Evolutionary conservation across 2,329 filamentous ascomycete genomes (phyloP).

Genomic region (Xylariaceae sp.): DNA sequence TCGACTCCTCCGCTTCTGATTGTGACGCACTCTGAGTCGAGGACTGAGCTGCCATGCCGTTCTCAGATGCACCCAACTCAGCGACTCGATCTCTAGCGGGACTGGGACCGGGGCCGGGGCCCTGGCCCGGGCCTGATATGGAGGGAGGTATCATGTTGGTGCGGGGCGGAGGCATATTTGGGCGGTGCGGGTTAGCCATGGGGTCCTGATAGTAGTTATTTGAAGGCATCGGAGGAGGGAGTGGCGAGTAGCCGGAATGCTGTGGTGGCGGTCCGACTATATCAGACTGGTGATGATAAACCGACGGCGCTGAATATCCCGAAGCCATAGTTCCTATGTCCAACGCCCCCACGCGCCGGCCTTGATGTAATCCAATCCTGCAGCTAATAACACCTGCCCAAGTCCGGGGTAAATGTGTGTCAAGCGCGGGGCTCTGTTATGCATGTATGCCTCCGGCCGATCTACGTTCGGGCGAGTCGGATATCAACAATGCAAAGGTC

Average conservation of each 20-base stretch:
- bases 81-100: conserved; percentile 26
- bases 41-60: conserved; percentile 24
- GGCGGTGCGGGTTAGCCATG: conserved; percentile 30
- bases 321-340: conserved; percentile 29
- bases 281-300: conserved; percentile 31
- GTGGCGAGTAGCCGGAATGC: conserved; percentile 30
- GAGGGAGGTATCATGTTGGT: conserved; percentile 30
- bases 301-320: conserved; percentile 31
- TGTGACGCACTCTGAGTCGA: conserved; percentile 24
- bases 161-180: conserved; percentile 32
- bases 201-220: conserved; percentile 30
- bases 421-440: conserved; percentile 6
- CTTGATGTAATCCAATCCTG: conserved; percentile 14
- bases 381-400: conserved; percentile 4
- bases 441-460: conserved; percentile 6
- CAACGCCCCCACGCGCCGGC: conserved; percentile 9
- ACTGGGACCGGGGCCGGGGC: conserved; percentile 24
- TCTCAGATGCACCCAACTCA: conserved; percentile 27
- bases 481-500: not conserved
- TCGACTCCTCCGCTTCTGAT: conserved; percentile 25
- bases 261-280: conserved; percentile 29
- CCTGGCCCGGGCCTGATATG: conserved; percentile 28
- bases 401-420: conserved; percentile 1
- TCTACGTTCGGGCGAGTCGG: not conserved
- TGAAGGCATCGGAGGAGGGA: conserved; percentile 31